Evolutionary conservation across 805 yeast species (phyloP), one percentile per base, ranked within the genome.

Genomic region (Saccharomyces eubayanus): DNA sequence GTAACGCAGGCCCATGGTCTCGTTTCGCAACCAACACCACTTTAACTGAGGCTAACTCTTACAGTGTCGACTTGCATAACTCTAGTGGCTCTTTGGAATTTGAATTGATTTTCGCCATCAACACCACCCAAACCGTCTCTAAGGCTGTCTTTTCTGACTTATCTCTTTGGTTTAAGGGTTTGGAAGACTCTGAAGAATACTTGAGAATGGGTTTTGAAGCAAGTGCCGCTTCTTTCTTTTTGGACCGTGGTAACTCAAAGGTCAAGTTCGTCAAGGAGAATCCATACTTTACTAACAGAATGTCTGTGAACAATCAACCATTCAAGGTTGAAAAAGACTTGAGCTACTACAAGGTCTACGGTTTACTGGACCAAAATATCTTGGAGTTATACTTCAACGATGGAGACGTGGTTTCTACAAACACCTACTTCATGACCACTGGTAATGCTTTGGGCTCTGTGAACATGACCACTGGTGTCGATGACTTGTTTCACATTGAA

Each of bases 321-420:
- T 49, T 53, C 48, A 51, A 51, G 6, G 51, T 52, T 8, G 51
- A 47, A 46, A 58, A 54, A 6, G 64, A 61, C 6, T 43, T 48
- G 14, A 48, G 53, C 6, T 48, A 55, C 20, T 68, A 59, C 60
- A 61, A 67, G 43, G 58, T 68, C 5, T 58, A 60, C 41, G 72
- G 71, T 47, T 54, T 70, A 21, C 57, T 67, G 31, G 72, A 70
- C 57, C 59, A 60, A 49, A 66, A 66, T 51, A 59, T 68, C 48
- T 28, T 67, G n/a, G 73, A 69, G 54, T 43, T 69, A 21, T 69
- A 57, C 57, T 65, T 67, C 59, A 67, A 67, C 53, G 60, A 69
- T 49, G 72, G 72, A 27, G 57, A 64, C 6, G 49, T 53, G 20
- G 57, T 64, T 6, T 57, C 63, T 20, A 70, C 73, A 9, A 63